Percentiles rank a stretch among this genome's conserved stretches.
Conservation (phyloP, 257 asterid species). For the Solanum megistacrolobum region DNA sequence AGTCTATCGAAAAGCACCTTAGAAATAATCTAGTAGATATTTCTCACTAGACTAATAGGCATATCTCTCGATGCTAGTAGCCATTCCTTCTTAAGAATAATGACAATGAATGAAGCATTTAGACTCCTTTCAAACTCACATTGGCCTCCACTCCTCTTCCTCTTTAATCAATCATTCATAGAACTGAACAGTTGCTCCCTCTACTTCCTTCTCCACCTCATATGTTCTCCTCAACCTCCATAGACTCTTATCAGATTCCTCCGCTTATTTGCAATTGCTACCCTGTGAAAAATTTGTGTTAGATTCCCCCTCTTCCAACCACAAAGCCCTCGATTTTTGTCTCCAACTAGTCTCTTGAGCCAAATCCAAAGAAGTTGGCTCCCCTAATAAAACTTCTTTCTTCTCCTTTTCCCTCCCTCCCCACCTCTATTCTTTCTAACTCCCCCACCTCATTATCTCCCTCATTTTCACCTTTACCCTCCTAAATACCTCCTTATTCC, state of each 20-base stretch:
- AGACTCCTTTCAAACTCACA: neutral
- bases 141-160: neutral
- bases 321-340: neutral
- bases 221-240: neutral
- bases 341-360: neutral
- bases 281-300: neutral
- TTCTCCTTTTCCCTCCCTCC: neutral
- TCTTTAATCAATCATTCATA: neutral
- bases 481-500: neutral
- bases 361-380: neutral
- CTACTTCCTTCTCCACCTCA: neutral
- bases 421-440: neutral
- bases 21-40: neutral
- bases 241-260: neutral
- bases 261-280: neutral
- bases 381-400: neutral
- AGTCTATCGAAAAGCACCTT: neutral
- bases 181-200: neutral
- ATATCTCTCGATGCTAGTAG: neutral
- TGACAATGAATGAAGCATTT: neutral
- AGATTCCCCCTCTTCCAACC: neutral
- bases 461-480: neutral
- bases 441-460: neutral
- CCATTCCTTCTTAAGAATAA: neutral
- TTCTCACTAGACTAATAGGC: neutral